Evolutionary conservation across 331 rosid species (phyloP).

Genomic region (Telfairia occidentalis): DNA sequence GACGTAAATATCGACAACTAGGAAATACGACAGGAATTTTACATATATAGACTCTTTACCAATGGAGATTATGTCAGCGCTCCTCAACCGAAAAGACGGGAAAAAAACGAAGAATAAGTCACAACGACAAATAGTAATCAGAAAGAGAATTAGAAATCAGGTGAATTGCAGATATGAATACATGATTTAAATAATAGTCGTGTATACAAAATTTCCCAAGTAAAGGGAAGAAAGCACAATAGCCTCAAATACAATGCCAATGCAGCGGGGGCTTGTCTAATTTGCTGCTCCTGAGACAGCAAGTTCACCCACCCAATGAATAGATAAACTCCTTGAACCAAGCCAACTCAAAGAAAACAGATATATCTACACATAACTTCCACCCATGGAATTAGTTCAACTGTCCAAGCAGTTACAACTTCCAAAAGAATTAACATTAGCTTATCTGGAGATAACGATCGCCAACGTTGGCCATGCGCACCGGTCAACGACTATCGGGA

Average conservation of each 20-base stretch:
- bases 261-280: background rate
- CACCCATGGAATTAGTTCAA: conserved; percentile 7
- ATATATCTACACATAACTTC: conserved; percentile 9
- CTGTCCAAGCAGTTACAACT: conserved; percentile 5
- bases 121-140: background rate
- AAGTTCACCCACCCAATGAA: conserved; percentile 11
- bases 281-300: conserved; percentile 6
- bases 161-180: conserved; percentile 4
- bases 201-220: conserved; percentile 16
- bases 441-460: conserved; percentile 30
- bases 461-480: background rate
- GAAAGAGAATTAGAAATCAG: background rate
- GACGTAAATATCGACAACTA: no score
- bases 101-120: background rate
- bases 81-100: background rate
- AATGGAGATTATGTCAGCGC: background rate
- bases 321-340: conserved; percentile 1
- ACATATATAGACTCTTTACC: background rate
- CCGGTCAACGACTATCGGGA: background rate
- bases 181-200: conserved; percentile 11
- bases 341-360: conserved; percentile 8
- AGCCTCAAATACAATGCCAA: conserved; percentile 10
- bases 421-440: conserved; percentile 19
- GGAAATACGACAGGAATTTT: no score
- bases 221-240: conserved; percentile 6